Evolutionary conservation across 495 filamentous ascomycete species (phyloP), one percentile per base, ranked within the genome.

Genomic region (Annulohypoxylon nitens): DNA sequence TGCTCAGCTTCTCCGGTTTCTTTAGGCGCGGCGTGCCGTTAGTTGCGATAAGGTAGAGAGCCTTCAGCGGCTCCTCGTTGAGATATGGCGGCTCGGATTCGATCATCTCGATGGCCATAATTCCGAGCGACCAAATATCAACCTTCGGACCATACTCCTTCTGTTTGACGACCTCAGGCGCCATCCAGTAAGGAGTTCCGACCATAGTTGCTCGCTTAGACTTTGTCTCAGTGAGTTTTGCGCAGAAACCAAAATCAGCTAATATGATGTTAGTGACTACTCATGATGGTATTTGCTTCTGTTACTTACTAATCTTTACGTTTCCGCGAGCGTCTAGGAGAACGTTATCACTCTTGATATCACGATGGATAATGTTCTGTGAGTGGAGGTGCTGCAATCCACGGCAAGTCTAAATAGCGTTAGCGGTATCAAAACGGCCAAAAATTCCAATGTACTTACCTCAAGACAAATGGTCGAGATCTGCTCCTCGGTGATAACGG

Each of bases 91-190:
- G 96, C 78, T 99, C 96, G 10, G 93, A 95, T 81, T 99, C 97
- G 78, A 99, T 99, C 97, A 99, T 97, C 84, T 99, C 96, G 74
- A 99, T 99, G 45, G 96, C 95, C 96, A 98, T 99, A 83, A 99
- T 99, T 75, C 96, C 96, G 57, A 99, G 86, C 11, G 95, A 98
- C 96, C 96, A 98, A 75, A 98, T 97, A 78, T 99, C 96, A 64
- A 98, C 96, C 87, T 99, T 99, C 73, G 92, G 91, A 41, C 94
- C 96, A 78, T 99, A 99, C 79, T 97, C 95, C 85, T 97, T 97
- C 80, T 98, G 96, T 85, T 98, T 98, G 77, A 99, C 96, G 14
- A 99, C 96, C 80, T 99, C 96, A 36, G 96, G 96, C 2, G 96
- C 96, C 96, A 99, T 99, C 96, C 96, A 99, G 85, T 98, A 99